These are phyloP conservation scores for Coffea canephora DNA, from an alignment of 257 asterid species.

Conservation along the genomic window DNA sequence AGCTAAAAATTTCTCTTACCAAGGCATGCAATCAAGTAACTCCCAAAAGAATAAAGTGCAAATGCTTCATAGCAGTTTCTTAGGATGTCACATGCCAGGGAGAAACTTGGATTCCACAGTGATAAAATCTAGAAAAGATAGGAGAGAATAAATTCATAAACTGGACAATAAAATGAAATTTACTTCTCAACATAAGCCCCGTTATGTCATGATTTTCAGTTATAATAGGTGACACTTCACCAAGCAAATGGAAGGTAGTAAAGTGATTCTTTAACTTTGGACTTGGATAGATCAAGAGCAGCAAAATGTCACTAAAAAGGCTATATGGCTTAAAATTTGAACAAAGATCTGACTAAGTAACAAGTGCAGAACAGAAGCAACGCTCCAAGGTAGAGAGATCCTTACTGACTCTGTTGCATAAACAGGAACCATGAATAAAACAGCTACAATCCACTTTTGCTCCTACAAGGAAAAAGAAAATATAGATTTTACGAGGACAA, in stretches of 20 bases:
- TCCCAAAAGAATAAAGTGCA: conserved; percentile 92
- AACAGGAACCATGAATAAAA: conserved; percentile 86
- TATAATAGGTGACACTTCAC: background rate
- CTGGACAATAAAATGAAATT: background rate
- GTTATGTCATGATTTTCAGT: background rate
- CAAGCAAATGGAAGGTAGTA: background rate
- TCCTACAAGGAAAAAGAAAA: conserved; percentile 48
- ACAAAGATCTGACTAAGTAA: background rate
- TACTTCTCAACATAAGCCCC: background rate
- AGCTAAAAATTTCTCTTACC: conserved; percentile 44
- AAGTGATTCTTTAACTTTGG: background rate
- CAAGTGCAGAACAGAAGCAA: conserved; percentile 6
- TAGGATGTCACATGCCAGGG: conserved; percentile 85
- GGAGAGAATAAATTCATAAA: background rate
- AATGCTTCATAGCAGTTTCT: conserved; percentile 96
- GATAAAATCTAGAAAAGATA: conserved; percentile 63
- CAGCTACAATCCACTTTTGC: conserved; percentile 92
- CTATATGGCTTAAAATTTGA: background rate
- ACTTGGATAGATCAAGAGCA: background rate
- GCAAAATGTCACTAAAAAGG: background rate
- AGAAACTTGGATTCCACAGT: conserved; percentile 62
- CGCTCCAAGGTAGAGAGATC: conserved; percentile 4
- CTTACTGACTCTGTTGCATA: conserved; percentile 90
- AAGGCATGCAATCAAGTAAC: conserved; percentile 93
- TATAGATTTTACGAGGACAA: background rate